A percentile compares a stretch with the other conserved stretches of the same genome.
Evolutionary conservation across 345 rosid species (phyloP).

Genomic region (Cardamine chenopodiifolia): DNA sequence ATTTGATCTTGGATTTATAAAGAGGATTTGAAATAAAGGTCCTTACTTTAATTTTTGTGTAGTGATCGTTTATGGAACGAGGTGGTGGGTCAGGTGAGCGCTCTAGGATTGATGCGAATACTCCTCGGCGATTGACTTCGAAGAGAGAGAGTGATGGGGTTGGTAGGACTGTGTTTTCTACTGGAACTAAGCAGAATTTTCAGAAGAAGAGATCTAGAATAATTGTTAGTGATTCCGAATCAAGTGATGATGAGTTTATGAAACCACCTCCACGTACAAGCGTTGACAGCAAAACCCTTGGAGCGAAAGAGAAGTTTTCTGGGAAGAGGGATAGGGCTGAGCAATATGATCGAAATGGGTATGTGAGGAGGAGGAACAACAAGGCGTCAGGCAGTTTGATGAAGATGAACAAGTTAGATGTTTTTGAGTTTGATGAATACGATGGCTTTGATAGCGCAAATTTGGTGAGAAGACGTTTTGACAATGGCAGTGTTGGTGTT

Average conservation of each 20-base stretch:
- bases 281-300: conserved; percentile 51
- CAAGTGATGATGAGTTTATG: conserved; percentile 69
- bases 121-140: conserved; percentile 59
- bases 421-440: conserved; percentile 82
- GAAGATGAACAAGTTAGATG: conserved; percentile 71
- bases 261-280: conserved; percentile 56
- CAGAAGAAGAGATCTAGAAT: conserved; percentile 70
- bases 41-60: conserved; percentile 34
- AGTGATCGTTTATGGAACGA: conserved; percentile 61
- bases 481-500: conserved; percentile 50
- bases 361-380: conserved; percentile 50
- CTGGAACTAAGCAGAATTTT: conserved; percentile 46
- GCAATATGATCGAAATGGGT: conserved; percentile 46
- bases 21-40: conserved; percentile 48
- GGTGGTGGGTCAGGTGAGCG: conserved; percentile 73
- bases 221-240: conserved; percentile 69
- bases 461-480: conserved; percentile 50
- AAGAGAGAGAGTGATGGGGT: conserved; percentile 61
- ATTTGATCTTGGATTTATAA: conserved; percentile 20
- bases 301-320: conserved; percentile 49
- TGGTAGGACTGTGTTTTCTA: conserved; percentile 49
- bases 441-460: conserved; percentile 60
- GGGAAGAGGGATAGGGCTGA: conserved; percentile 57
- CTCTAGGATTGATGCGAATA: conserved; percentile 61
- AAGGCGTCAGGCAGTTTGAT: conserved; percentile 45